Conservation (phyloP, 768 basidiomycete species). For the Daedalea quercina region DNA sequence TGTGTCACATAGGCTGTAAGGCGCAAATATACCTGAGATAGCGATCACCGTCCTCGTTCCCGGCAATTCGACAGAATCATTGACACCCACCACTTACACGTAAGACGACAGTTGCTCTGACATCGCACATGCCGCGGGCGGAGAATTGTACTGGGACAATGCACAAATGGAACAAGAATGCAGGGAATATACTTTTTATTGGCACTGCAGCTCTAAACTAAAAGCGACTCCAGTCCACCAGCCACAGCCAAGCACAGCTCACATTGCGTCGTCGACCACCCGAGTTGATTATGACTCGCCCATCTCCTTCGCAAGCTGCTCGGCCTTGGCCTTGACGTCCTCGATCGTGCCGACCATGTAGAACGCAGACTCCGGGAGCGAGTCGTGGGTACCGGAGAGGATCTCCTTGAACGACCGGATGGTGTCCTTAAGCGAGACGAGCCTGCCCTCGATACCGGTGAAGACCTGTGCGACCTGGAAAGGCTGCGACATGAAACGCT, state of each 20-base stretch:
- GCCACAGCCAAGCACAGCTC: neutral
- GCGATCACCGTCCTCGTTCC: no score
- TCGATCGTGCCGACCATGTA: constrained; percentile 98
- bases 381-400: constrained; percentile 82
- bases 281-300: constrained; percentile 30
- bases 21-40: no score
- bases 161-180: neutral
- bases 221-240: neutral
- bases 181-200: neutral
- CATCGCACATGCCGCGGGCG: no score
- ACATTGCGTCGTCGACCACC: neutral
- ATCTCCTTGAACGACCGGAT: constrained; percentile 98
- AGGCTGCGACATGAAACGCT: constrained; percentile 99
- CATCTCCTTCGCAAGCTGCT: constrained; percentile 95
- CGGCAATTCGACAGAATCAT: no score
- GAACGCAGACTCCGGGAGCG: constrained; percentile 93
- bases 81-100: no score
- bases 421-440: constrained; percentile 94
- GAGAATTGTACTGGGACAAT: neutral
- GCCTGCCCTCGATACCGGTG: constrained; percentile 98
- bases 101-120: no score
- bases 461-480: constrained; percentile 99
- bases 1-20: no score
- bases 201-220: neutral
- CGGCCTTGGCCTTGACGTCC: constrained; percentile 96